Base-by-base conservation (phyloP, 164 flowering plant genomes). In the Tinospora cordifolia region DNA sequence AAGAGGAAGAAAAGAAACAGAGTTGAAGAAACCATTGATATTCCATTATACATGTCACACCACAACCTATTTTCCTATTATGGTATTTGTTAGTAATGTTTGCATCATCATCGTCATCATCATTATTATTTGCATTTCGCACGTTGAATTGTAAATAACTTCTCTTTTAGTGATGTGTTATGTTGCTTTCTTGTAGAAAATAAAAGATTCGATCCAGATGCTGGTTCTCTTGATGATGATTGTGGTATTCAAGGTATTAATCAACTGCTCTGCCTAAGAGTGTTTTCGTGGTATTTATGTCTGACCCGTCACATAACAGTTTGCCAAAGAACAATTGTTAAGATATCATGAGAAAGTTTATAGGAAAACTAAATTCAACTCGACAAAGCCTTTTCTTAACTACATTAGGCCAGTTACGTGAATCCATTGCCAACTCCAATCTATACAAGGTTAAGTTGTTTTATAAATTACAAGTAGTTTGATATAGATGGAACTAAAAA, bases 1-100 rank as follows among this genome's bases (percentile, higher is more conserved):
- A 90, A 85, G 75, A 87, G 96, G 82, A 85, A 86, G 78, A 90
- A 81, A 71, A 80, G 97, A 71, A 89, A 81, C 81, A 86, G 79
- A 83, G 75, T 84, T 22, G 98, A 94, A 83, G 88, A 85, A 11
- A 77, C 80, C 30, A 65, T 73, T 57, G 92, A 88, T 77, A 27
- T 85, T 26, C 26, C 80, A 49, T 81, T 88, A 3, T 90, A 83
- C 72, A 85, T 90, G 85, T 77, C 86, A n/a, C 76, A 71, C n/a
- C 97, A 93, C 81, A 81, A 76, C 70, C 80, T 93, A 54, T 93
- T 91, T 75, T 86, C 96, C 19, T 85, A 87, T 79, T 76, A 82
- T 67, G 98, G 98, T 93, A 84, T 39, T 19, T 51, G n/a, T 30
- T 30, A 30, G 4, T 30, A 30, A 66, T 76, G 39, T 51, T 60